These are phyloP conservation scores for Rhizophagus clarus DNA, from an alignment of 192 early-diverging fungal genomes.

Conservation along the genomic window DNA sequence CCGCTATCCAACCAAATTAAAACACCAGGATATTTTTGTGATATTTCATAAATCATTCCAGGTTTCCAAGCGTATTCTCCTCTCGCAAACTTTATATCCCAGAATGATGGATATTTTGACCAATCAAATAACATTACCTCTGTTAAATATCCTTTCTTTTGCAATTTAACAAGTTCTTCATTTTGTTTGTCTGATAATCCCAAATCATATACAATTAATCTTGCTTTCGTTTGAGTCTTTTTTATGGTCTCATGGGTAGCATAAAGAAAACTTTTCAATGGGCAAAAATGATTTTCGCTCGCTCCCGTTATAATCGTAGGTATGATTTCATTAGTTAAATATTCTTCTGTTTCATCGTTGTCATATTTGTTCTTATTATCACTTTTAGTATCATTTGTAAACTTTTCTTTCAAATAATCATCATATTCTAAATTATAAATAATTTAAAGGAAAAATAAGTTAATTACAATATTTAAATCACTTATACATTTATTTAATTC, in stretches of 20 bases:
- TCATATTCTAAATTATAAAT: neutral
- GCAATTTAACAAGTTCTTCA: neutral
- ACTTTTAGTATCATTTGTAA: too few species aligned
- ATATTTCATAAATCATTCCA: conserved; percentile 47
- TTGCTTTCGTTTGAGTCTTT: neutral
- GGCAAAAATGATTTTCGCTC: neutral
- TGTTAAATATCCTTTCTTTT: conserved; percentile 38
- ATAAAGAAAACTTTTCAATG: neutral
- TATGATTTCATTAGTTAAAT: neutral
- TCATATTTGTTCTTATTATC: too few species aligned
- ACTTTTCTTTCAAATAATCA: too few species aligned
- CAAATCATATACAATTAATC: neutral
- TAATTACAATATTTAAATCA: too few species aligned
- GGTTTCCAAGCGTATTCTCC: conserved; percentile 62
- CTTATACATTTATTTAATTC: too few species aligned
- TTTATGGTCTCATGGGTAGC: neutral
- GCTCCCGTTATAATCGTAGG: neutral
- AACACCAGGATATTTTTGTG: conserved; percentile 23
- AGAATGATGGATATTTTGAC: conserved; percentile 47
- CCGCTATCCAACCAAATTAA: conserved; percentile 58
- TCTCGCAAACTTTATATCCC: conserved; percentile 41
- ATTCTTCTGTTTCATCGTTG: neutral
- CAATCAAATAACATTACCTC: conserved; percentile 43
- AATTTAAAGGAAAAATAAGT: neutral
- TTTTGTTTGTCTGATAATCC: neutral